These are phyloP conservation scores for Medicago arabica DNA, from an alignment of 306 rosid species.

Conservation along the genomic window DNA sequence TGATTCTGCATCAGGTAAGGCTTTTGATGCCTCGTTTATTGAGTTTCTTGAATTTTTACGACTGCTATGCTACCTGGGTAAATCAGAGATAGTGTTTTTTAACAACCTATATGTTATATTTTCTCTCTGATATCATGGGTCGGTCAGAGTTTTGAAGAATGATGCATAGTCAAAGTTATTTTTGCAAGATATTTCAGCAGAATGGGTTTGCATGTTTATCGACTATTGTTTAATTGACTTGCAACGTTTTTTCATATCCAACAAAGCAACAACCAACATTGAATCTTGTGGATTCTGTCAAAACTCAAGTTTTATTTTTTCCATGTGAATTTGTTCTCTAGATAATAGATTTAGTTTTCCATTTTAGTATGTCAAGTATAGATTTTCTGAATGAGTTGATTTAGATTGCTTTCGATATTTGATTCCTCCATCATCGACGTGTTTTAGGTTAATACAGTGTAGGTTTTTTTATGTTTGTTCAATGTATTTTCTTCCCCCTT, in stretches of 20 bases:
- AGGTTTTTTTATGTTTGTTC: conserved; percentile 1
- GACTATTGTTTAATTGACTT: conserved; percentile 18
- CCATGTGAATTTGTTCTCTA: not conserved
- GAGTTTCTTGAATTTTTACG: conserved; percentile 28
- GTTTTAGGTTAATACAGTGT: conserved; percentile 17
- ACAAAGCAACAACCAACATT: conserved; percentile 15
- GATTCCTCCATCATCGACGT: not conserved
- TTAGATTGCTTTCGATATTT: conserved; percentile 1
- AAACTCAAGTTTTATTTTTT: not conserved
- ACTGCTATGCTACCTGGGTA: conserved; percentile 2
- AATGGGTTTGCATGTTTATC: conserved; percentile 11
- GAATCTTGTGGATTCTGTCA: not conserved
- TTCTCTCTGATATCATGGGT: conserved; percentile 6
- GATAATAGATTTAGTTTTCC: conserved; percentile 10
- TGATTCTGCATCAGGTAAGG: conserved; percentile 97
- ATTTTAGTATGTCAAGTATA: conserved; percentile 16
- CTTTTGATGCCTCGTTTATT: conserved; percentile 34
- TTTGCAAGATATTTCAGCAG: not conserved
- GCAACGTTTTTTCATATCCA: conserved; percentile 4
- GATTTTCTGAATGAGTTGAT: conserved; percentile 17
- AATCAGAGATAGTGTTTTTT: conserved; percentile 21
- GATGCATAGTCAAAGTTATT: not conserved
- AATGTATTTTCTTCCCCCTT: conserved; percentile 4
- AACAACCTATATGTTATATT: conserved; percentile 1
- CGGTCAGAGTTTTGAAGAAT: conserved; percentile 11